A percentile compares a stretch with the other conserved stretches of the same genome.
These are phyloP conservation scores for Leishmania major DNA, from an alignment of 208 protist genomes.

Conservation along the genomic window DNA sequence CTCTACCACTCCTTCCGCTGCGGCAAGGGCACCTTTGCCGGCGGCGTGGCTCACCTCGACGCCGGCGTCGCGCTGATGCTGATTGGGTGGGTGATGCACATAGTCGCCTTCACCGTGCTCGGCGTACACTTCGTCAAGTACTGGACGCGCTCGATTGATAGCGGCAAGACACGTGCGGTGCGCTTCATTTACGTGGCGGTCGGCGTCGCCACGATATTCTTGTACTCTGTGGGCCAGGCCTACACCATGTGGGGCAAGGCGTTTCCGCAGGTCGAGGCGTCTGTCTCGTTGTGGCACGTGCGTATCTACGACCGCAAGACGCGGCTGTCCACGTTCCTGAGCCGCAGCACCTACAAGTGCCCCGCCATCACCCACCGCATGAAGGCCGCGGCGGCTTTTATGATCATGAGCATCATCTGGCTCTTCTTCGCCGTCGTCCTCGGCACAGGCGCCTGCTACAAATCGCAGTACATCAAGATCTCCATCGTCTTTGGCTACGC, in stretches of 20 bases:
- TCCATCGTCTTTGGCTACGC: slow-evolving; percentile 31
- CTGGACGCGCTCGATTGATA: slow-evolving; percentile 47
- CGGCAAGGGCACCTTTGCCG: slow-evolving; percentile 37
- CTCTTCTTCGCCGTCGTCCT: slow-evolving; percentile 44
- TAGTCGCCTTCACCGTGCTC: slow-evolving; percentile 36
- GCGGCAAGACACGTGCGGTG: slow-evolving; percentile 29
- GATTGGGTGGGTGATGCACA: slow-evolving; percentile 35
- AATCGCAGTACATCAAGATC: slow-evolving; percentile 11
- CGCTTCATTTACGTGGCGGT: slow-evolving; percentile 45
- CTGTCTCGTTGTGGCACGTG: slow-evolving; percentile 52
- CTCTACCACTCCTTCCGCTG: slow-evolving; percentile 49
- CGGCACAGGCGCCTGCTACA: slow-evolving; percentile 38
- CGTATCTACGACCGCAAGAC: slow-evolving; percentile 44
- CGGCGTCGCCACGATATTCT: slow-evolving; percentile 36
- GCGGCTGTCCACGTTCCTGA: slow-evolving; percentile 41
- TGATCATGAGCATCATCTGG: slow-evolving; percentile 50
- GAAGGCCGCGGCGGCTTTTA: slow-evolving; percentile 51
- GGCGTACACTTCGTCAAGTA: slow-evolving; percentile 35
- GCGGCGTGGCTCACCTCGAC: slow-evolving; percentile 44
- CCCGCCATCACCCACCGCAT: slow-evolving; percentile 45
- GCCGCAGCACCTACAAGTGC: slow-evolving; percentile 44
- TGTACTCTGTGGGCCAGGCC: slow-evolving; percentile 49
- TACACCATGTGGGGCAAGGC: slow-evolving; percentile 37
- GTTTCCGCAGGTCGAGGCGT: slow-evolving; percentile 37
- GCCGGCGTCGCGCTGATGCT: slow-evolving; percentile 49